Evolutionary conservation across 352 stramenopile genomes (phyloP).

Genomic region (Globisporangium iwayamae): DNA sequence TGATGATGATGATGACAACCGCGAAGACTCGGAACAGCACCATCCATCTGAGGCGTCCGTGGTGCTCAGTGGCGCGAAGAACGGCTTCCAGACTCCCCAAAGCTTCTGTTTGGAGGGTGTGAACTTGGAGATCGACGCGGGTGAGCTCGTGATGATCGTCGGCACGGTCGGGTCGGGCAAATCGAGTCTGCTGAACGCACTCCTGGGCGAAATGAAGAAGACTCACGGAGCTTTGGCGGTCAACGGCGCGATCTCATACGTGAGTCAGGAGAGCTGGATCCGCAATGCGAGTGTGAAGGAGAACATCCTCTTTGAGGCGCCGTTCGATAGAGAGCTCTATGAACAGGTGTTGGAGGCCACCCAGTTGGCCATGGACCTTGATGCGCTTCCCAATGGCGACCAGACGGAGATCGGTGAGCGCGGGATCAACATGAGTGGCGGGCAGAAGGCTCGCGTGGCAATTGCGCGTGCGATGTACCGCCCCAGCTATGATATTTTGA

Average conservation of each 20-base stretch:
- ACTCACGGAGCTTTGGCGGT: slow-evolving; percentile 22
- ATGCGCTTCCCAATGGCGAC: slow-evolving; percentile 48
- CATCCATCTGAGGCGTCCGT: neutral
- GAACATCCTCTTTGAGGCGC: slow-evolving; percentile 87
- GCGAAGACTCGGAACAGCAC: neutral
- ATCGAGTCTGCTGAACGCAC: slow-evolving; percentile 45
- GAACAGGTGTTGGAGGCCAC: slow-evolving; percentile 28
- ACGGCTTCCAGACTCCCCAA: neutral
- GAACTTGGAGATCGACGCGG: slow-evolving; percentile 60
- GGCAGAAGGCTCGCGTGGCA: slow-evolving; percentile 71
- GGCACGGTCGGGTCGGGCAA: slow-evolving; percentile 50
- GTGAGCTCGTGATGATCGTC: slow-evolving; percentile 53
- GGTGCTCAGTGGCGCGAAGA: neutral
- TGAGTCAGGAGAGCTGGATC: slow-evolving; percentile 91
- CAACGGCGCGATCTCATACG: slow-evolving; percentile 59
- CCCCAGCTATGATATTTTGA: slow-evolving; percentile 81
- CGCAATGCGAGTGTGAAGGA: slow-evolving; percentile 85
- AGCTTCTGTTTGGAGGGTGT: slow-evolving; percentile 26
- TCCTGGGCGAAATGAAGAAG: slow-evolving; percentile 49
- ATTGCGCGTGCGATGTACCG: slow-evolving; percentile 91
- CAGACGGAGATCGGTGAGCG: slow-evolving; percentile 56
- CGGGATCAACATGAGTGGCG: slow-evolving; percentile 57
- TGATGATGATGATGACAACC: neutral
- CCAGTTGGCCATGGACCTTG: slow-evolving; percentile 39
- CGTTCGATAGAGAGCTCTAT: slow-evolving; percentile 37